These are phyloP conservation scores for Pachysandra terminalis DNA, from an alignment of 164 flowering plant species.

Conservation along the genomic window DNA sequence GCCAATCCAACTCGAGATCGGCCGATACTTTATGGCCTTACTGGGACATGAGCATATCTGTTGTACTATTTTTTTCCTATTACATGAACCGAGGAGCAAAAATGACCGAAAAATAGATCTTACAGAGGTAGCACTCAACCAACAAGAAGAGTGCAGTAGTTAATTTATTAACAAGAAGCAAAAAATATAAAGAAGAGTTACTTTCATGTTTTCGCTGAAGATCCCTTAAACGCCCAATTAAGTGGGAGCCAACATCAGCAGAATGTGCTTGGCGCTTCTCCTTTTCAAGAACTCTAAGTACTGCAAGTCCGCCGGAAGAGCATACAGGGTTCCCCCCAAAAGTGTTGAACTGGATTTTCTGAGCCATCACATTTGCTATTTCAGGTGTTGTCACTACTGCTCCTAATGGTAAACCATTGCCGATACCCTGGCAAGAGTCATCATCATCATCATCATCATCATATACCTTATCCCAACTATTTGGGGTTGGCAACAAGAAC, in stretches of 20 bases:
- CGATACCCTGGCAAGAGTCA: slow-evolving; percentile 72
- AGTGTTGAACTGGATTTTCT: slow-evolving; percentile 90
- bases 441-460: no score
- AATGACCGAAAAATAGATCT: no score
- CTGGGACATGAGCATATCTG: no score
- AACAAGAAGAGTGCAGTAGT: not conserved
- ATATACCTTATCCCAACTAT: no score
- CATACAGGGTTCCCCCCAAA: slow-evolving; percentile 99
- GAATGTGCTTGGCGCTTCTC: slow-evolving; percentile 92
- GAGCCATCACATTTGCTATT: slow-evolving; percentile 81
- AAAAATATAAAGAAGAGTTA: slow-evolving; percentile 26
- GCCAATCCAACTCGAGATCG: no score
- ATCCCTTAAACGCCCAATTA: slow-evolving; percentile 59
- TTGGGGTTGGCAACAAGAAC: no score
- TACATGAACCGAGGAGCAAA: no score
- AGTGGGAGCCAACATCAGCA: slow-evolving; percentile 82
- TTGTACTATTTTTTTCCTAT: no score
- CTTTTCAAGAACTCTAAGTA: slow-evolving; percentile 80
- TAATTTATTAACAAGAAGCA: not conserved
- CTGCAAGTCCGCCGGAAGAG: slow-evolving; percentile 94
- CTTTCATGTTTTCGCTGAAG: slow-evolving; percentile 83
- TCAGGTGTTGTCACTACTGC: slow-evolving; percentile 99
- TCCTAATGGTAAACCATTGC: slow-evolving; percentile 94
- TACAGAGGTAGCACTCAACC: not conserved
- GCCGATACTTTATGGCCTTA: no score